Evolutionary conservation across 2,329 filamentous ascomycete species (phyloP), one percentile per base, ranked within the genome.

Genomic region (Daldinia sp.): DNA sequence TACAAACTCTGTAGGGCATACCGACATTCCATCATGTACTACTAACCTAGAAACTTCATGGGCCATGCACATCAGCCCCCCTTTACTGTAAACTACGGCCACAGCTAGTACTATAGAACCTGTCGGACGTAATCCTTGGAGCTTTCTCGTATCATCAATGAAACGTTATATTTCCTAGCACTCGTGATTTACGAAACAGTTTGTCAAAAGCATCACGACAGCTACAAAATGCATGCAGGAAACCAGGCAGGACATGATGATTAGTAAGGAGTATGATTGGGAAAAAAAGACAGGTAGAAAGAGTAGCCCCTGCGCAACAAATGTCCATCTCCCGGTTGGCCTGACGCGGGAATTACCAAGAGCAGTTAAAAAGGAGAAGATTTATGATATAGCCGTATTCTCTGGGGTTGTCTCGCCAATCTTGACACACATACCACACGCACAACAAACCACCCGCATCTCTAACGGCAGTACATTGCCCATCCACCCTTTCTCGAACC

Each of bases 351-450:
- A 66, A 70, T 69, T 75, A 73, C 75, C 72, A 75, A 75, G 76
- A 77, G 76, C 74, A 76, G 74, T n/a, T 73, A 69, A 79, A 80
- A 62, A 80, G 78, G 71, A 74, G 80, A 77, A 79, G 75, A 80
- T 81, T 75, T 79, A 81, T 80, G 75, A 80, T 79, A 78, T 80
- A 80, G 76, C 74, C 74, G 74, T 78, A 77, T 74, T 77, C 74
- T 75, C 72, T 70, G 65, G 68, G 66, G 69, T 62, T 70, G 71
- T 70, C 72, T 75, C 70, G 72, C 72, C 74, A 75, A 75, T 74
- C 74, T 73, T 73, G 70, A 73, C 75, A 75, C 69, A 72, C 74
- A 73, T 58, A 66, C 53, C 75, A 70, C 72, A 72, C 70, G 63
- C 71, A 70, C 75, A 69, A 61, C 71, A 75, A 29, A 32, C 72